These are phyloP conservation scores for Buxus sempervirens DNA, from an alignment of 164 flowering plant genomes.

Conservation along the genomic window DNA sequence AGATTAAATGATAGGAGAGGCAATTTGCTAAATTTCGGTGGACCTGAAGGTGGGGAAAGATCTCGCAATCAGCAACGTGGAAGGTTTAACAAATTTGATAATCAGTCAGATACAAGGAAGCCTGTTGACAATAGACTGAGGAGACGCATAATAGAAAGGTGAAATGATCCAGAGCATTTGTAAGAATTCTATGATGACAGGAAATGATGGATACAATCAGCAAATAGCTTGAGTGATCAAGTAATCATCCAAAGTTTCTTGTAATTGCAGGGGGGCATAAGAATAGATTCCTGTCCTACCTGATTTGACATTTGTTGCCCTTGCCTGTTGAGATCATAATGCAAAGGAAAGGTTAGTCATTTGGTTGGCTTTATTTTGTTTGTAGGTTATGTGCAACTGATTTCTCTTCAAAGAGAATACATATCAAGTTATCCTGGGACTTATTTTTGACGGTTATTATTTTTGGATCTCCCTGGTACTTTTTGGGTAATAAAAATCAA, in stretches of 20 bases:
- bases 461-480: no score
- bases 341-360: neutral
- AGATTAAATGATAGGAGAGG: slow-evolving; percentile 19
- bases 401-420: no score
- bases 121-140: slow-evolving; percentile 41
- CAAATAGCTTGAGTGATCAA: neutral
- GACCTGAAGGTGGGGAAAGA: slow-evolving; percentile 22
- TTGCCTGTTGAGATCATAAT: neutral
- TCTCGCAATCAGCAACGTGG: slow-evolving; percentile 28
- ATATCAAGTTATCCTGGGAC: no score
- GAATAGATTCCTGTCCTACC: slow-evolving; percentile 1
- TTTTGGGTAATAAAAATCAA: neutral
- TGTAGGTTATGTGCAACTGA: neutral
- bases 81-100: slow-evolving; percentile 19
- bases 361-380: neutral
- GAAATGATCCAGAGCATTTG: slow-evolving; percentile 3
- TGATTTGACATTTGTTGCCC: neutral
- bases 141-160: slow-evolving; percentile 50
- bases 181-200: neutral
- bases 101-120: slow-evolving; percentile 24
- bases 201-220: neutral
- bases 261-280: neutral
- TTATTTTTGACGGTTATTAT: no score
- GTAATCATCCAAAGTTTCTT: neutral
- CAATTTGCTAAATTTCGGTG: slow-evolving; percentile 13